Conservation (phyloP, 148 eudicot genomes). For the Rheum nobile region DNA sequence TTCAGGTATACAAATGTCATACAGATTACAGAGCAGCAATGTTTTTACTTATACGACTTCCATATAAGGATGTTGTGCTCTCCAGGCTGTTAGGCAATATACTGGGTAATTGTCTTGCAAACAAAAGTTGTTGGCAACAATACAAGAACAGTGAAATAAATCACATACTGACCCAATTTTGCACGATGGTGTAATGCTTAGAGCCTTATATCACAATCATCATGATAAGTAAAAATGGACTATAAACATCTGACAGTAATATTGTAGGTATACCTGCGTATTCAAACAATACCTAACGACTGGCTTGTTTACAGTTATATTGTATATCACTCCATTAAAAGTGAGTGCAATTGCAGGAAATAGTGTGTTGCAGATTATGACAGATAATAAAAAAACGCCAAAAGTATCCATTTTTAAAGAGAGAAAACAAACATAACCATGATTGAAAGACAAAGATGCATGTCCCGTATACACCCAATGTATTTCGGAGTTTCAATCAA, state of each 20-base stretch:
- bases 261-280: background rate
- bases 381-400: background rate
- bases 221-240: background rate
- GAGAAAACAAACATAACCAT: background rate
- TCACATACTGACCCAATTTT: no score
- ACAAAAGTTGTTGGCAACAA: no score
- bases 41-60: background rate
- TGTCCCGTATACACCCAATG: background rate
- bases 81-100: no score
- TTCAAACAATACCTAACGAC: background rate
- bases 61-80: no score
- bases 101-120: no score
- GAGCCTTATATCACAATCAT: background rate
- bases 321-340: background rate
- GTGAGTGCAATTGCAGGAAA: background rate
- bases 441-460: background rate
- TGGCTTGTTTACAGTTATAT: background rate
- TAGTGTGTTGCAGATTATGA: background rate
- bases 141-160: no score
- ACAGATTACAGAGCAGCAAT: background rate
- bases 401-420: background rate
- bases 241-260: background rate
- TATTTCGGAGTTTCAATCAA: background rate
- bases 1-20: background rate
- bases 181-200: no score